Evolutionary conservation across 2,329 filamentous ascomycete genomes (phyloP).

Genomic region (Epichloe amarillans): DNA sequence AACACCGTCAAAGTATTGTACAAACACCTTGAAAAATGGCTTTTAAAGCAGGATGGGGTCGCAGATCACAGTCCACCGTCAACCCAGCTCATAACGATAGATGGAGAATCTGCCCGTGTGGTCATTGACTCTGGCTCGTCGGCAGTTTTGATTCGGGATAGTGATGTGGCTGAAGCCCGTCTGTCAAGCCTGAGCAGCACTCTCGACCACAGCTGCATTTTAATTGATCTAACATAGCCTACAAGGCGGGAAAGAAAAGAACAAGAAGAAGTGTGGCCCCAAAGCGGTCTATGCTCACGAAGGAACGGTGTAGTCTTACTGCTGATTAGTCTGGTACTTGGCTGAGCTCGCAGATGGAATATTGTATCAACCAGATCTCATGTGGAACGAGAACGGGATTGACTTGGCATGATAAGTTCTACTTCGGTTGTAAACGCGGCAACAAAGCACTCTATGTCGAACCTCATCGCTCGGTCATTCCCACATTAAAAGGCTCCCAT

Average conservation of each 20-base stretch:
- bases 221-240: not conserved
- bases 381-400: not conserved
- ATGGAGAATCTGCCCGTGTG: constrained; percentile 6
- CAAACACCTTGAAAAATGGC: constrained; percentile 31
- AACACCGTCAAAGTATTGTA: constrained; percentile 37
- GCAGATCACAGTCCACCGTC: constrained; percentile 6
- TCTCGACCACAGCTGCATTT: not conserved
- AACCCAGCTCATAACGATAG: constrained; percentile 13
- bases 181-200: not conserved
- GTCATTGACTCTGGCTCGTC: constrained; percentile 7
- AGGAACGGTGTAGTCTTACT: not conserved
- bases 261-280: not conserved
- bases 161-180: not conserved
- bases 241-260: not conserved
- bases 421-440: not conserved
- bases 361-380: not conserved
- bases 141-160: not conserved
- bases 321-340: not conserved
- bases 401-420: not conserved
- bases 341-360: not conserved
- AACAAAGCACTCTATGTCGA: not conserved
- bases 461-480: not conserved
- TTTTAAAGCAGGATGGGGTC: constrained; percentile 30
- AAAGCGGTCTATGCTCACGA: not conserved
- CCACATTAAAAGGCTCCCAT: not conserved